phyloP scores from a whole-genome alignment of 73 alveolate species.

The Paramecium bursaria region DNA sequence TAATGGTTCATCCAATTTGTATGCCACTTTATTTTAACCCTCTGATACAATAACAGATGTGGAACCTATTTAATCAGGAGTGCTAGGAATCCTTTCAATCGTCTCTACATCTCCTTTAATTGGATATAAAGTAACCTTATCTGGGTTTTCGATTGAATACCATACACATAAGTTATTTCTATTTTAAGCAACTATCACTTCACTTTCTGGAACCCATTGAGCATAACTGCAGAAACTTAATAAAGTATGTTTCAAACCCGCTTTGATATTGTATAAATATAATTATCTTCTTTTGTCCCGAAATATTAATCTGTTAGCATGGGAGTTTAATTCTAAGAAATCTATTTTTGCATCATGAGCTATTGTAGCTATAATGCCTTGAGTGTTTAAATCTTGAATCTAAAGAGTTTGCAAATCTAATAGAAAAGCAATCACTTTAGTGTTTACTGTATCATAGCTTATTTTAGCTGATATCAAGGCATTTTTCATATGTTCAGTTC shows the following conservation, averaged over 20 bases:
- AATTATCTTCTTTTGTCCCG: constrained; percentile 99
- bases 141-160: constrained; percentile 99
- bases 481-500: constrained; percentile 99
- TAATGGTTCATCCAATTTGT: constrained; percentile 95
- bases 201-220: constrained; percentile 99
- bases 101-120: constrained; percentile 99
- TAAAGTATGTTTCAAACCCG: constrained; percentile 96
- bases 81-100: constrained; percentile 97
- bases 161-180: constrained; percentile 98
- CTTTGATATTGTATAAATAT: constrained; percentile 95
- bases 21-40: constrained; percentile 92
- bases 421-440: constrained; percentile 97
- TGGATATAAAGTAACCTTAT: constrained; percentile 96
- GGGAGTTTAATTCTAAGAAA: constrained; percentile 96
- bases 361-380: constrained; percentile 95
- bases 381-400: constrained; percentile 93
- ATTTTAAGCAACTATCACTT: constrained; percentile 99
- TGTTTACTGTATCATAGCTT: constrained; percentile 86
- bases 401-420: constrained; percentile 99
- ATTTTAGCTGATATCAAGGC: constrained; percentile 97
- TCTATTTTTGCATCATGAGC: constrained; percentile 98
- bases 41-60: constrained; percentile 98
- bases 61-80: constrained; percentile 60
- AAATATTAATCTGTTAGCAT: constrained; percentile 97
- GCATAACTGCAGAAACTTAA: constrained; percentile 99